These are phyloP conservation scores for Botryobasidium botryosum DNA, from an alignment of 768 basidiomycete species.

Conservation along the genomic window DNA sequence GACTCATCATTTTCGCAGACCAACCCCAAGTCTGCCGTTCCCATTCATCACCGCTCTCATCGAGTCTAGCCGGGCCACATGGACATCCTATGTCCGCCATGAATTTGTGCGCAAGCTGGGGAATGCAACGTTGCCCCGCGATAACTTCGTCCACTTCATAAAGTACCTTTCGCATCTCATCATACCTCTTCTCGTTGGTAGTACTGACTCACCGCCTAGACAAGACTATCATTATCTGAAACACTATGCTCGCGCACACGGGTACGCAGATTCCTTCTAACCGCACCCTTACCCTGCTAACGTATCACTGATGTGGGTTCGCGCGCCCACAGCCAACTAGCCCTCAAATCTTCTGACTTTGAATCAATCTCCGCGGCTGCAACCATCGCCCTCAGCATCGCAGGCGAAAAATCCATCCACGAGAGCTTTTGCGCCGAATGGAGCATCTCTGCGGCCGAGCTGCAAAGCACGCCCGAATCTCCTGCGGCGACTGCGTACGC, in stretches of 20 bases:
- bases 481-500: conserved; percentile 72
- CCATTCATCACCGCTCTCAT: conserved; percentile 56
- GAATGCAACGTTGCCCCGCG: conserved; percentile 43
- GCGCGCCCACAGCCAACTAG: conserved; percentile 51
- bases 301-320: no score
- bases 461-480: conserved; percentile 46
- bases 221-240: conserved; percentile 71
- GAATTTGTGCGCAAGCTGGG: conserved; percentile 69
- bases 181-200: background rate
- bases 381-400: conserved; percentile 42
- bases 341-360: conserved; percentile 57
- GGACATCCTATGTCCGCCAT: conserved; percentile 69
- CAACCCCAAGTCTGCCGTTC: conserved; percentile 40
- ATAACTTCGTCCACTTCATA: conserved; percentile 72
- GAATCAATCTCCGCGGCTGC: conserved; percentile 44
- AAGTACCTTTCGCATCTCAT: conserved; percentile 28
- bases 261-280: conserved; percentile 24
- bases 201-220: conserved; percentile 21
- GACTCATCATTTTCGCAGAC: conserved; percentile 23
- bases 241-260: conserved; percentile 74
- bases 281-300: background rate
- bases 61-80: conserved; percentile 32
- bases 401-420: conserved; percentile 58
- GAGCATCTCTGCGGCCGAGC: conserved; percentile 42
- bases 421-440: conserved; percentile 51